Evolutionary conservation across 1,284 basidiomycete genomes (phyloP).

Genomic region (Heterobasidion occidentale): DNA sequence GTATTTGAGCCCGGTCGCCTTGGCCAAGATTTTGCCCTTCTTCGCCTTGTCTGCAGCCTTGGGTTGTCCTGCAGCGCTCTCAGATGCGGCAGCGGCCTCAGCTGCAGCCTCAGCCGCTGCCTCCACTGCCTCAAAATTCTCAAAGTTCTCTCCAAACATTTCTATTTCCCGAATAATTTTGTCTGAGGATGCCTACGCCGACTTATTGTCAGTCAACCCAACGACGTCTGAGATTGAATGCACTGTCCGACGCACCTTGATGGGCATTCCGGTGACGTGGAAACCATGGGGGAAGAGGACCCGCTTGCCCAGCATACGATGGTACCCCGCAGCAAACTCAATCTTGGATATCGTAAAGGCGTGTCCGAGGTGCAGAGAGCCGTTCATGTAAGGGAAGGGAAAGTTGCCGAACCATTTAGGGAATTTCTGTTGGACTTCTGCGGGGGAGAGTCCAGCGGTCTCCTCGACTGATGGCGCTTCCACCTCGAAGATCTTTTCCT

Average conservation of each 20-base stretch:
- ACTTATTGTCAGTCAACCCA: background rate
- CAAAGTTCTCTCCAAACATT: conserved; percentile 89
- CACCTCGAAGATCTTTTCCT: conserved; percentile 73
- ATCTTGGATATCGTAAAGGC: conserved; percentile 99
- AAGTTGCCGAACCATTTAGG: conserved; percentile 98
- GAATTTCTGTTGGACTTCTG: conserved; percentile 63
- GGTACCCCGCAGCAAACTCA: conserved; percentile 94
- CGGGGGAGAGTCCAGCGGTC: conserved; percentile 51
- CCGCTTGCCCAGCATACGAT: conserved; percentile 92
- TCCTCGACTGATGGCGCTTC: conserved; percentile 71
- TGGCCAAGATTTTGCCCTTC: conserved; percentile 94
- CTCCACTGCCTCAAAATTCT: conserved; percentile 39
- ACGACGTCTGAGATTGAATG: background rate
- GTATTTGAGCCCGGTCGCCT: conserved; percentile 91
- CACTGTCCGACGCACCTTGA: conserved; percentile 67
- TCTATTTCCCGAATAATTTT: conserved; percentile 98
- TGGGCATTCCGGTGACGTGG: conserved; percentile 98
- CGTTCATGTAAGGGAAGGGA: conserved; percentile 98
- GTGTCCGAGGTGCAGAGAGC: conserved; percentile 94
- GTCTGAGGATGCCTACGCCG: conserved; percentile 83
- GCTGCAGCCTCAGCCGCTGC: conserved; percentile 32
- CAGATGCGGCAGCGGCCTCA: conserved; percentile 17
- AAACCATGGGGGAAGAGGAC: conserved; percentile 94
- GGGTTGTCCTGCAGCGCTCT: conserved; percentile 17
- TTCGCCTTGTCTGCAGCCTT: conserved; percentile 74